These are phyloP conservation scores for Physaria fendleri DNA, from an alignment of 345 rosid genomes.

Conservation along the genomic window DNA sequence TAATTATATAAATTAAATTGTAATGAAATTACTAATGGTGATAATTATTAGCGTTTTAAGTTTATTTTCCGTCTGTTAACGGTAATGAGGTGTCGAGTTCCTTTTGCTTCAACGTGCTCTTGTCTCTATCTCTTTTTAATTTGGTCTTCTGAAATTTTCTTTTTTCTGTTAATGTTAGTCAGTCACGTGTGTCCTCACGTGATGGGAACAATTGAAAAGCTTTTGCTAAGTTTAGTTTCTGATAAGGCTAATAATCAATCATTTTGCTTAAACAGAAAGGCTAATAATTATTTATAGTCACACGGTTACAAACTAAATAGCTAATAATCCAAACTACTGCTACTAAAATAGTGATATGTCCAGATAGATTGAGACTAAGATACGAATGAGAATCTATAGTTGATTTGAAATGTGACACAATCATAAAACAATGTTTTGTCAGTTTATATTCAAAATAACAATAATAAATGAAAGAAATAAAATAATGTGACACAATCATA, in stretches of 20 bases:
- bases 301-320: slow-evolving; percentile 15
- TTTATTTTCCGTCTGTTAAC: slow-evolving; percentile 39
- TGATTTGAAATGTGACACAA: slow-evolving; percentile 18
- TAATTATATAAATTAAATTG: slow-evolving; percentile 4
- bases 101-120: slow-evolving; percentile 28
- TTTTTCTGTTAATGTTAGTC: not conserved
- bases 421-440: slow-evolving; percentile 14
- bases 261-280: not conserved
- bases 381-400: slow-evolving; percentile 11
- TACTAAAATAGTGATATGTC: slow-evolving; percentile 1
- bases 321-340: not conserved
- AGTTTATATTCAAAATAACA: slow-evolving; percentile 15
- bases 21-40: slow-evolving; percentile 23
- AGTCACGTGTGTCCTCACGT: slow-evolving; percentile 37
- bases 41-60: not conserved
- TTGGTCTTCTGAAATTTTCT: slow-evolving; percentile 2
- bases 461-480: not conserved
- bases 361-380: slow-evolving; percentile 23
- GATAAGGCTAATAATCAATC: not conserved
- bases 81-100: slow-evolving; percentile 43
- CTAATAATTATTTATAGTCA: not conserved
- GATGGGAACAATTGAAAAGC: slow-evolving; percentile 23
- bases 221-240: not conserved
- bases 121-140: not conserved
- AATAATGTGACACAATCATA: too few relatives aligned